Conservation (phyloP, 2,329 filamentous ascomycete genomes). For the Endoconidiophora laricicola region DNA sequence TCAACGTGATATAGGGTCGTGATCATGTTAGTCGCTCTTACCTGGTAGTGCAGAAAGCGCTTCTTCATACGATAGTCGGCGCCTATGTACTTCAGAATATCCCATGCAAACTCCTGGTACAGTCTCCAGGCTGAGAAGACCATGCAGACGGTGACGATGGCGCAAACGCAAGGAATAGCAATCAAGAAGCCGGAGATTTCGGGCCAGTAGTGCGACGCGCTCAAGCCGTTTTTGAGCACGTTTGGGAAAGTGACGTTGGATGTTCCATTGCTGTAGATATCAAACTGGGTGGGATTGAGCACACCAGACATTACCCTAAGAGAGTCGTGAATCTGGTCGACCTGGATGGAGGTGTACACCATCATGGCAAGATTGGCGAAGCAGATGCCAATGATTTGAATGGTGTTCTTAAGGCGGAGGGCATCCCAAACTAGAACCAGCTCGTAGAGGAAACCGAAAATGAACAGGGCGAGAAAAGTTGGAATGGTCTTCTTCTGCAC, state of each 20-base stretch:
- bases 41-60: constrained; percentile 91
- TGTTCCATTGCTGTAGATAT: constrained; percentile 5
- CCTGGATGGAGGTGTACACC: constrained; percentile 84
- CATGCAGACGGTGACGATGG: constrained; percentile 55
- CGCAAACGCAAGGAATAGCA: constrained; percentile 73
- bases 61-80: constrained; percentile 94
- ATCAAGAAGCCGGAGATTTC: constrained; percentile 61
- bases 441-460: constrained; percentile 92
- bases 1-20: not conserved
- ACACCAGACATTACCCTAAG: constrained; percentile 24
- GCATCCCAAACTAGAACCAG: constrained; percentile 85
- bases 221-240: constrained; percentile 26
- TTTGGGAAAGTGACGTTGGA: constrained; percentile 13
- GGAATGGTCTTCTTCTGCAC: constrained; percentile 58
- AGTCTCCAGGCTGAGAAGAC: constrained; percentile 77
- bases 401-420: constrained; percentile 87
- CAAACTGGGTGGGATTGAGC: constrained; percentile 1
- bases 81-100: constrained; percentile 97
- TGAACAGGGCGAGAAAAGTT: constrained; percentile 89
- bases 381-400: constrained; percentile 92
- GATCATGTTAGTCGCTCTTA: constrained; percentile 24
- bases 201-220: constrained; percentile 40
- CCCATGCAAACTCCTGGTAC: constrained; percentile 98
- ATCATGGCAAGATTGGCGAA: constrained; percentile 82
- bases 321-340: constrained; percentile 72